Evolutionary conservation across 1,139 yeast genomes (phyloP), one percentile per base, ranked within the genome.

Genomic region (Geotrichum bryndzae): DNA sequence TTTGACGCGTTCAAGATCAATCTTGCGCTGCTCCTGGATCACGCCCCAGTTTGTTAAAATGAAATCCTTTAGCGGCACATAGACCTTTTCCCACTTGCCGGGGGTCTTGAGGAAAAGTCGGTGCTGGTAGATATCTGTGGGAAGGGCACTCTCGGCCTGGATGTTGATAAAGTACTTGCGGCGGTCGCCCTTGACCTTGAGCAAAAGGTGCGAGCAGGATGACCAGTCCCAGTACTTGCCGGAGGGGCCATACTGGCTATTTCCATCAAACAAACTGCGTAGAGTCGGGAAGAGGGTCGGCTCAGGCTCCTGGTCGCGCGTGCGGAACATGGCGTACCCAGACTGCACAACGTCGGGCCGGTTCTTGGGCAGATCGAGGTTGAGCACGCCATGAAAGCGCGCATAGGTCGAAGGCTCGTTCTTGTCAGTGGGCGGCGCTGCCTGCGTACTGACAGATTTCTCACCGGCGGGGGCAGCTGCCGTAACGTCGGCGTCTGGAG

Each of bases 311-410:
- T 82, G 84, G 70, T 87, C 90, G 66, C 78, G 81, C 1, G 96
- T 88, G 66, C 96, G 81, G 75, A 88, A 88, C 95, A 90, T 88
- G 57, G 96, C 91, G 76, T 90, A 90, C 1, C 96, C 96, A 6
- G 90, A 83, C 58, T 88, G 79, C 22, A 86, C 81, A 51, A 88
- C 82, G 59, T 84, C 87, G 0, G 91, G 90, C 55, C 83, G 80
- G 66, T 84, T 83, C 64, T 84, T 82, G 22, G 96, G 96, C 59
- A 88, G 81, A 68, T 88, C 91, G 67, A 87, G 81, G 72, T 85
- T 88, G 67, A 89, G 77, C 64, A 83, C 82, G 7, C 96, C 96
- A 69, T 82, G 82, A 75, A 89, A 89, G 64, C 81, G 83, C 4
- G 56, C 58, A 33, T 25, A 52, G 22, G 41, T 23, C 22, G 58